Percentiles rank a stretch among this genome's conserved stretches.
These are phyloP conservation scores for Aspergillus carbonarius DNA, from an alignment of 2,329 filamentous ascomycete species.

Conservation along the genomic window DNA sequence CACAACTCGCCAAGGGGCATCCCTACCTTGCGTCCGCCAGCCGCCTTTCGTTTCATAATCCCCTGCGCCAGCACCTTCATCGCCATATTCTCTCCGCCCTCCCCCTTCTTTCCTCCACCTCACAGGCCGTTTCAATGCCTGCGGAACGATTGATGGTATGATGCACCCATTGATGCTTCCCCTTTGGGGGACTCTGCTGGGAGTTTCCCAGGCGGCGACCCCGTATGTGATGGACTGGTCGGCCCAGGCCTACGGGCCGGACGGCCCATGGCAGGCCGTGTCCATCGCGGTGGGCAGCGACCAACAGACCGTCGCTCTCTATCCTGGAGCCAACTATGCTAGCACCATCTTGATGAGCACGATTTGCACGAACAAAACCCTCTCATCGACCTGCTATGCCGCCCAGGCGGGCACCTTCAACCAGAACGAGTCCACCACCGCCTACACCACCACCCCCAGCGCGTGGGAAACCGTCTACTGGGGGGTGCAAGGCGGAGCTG, in stretches of 20 bases:
- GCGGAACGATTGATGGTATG: not conserved
- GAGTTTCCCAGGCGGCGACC: constrained; percentile 1
- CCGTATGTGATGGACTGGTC: constrained; percentile 21
- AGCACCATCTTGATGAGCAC: constrained; percentile 17
- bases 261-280: constrained; percentile 31
- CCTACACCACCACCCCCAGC: constrained; percentile 3
- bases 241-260: constrained; percentile 20
- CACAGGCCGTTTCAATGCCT: not conserved
- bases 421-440: constrained; percentile 11
- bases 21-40: not conserved
- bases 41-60: not conserved
- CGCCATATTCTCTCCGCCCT: not conserved
- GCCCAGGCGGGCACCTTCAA: constrained; percentile 15
- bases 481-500: constrained; percentile 14
- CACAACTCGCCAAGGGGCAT: not conserved
- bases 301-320: constrained; percentile 16
- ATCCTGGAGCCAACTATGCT: constrained; percentile 19
- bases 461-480: constrained; percentile 16
- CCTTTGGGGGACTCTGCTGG: not conserved
- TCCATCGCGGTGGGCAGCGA: constrained; percentile 18
- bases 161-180: constrained; percentile 4
- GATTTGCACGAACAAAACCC: constrained; percentile 16
- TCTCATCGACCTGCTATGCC: constrained; percentile 18
- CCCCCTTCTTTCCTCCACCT: not conserved
- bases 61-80: not conserved